A percentile compares a stretch with the other conserved stretches of the same genome.
Conservation (phyloP, 306 rosid species). For the Styphnolobium japonicum region DNA sequence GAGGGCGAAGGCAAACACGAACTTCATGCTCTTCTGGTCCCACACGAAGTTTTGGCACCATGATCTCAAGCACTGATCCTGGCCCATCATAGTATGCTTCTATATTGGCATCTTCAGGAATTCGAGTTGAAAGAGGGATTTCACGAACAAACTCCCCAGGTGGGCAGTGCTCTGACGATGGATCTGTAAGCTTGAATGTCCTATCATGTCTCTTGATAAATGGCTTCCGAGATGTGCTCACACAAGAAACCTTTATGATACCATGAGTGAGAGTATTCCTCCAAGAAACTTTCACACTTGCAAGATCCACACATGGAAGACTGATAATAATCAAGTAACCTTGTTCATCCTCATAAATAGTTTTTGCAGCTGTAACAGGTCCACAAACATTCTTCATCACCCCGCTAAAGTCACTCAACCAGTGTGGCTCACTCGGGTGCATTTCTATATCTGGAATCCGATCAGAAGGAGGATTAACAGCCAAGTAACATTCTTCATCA, state of each 20-base stretch:
- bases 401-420: constrained; percentile 54
- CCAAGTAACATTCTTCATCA: constrained; percentile 44
- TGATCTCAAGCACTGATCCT: constrained; percentile 59
- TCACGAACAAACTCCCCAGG: constrained; percentile 63
- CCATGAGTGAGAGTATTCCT: constrained; percentile 55
- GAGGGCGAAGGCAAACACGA: constrained; percentile 55
- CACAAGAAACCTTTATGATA: constrained; percentile 58
- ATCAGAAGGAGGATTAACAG: constrained; percentile 38
- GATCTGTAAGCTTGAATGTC: constrained; percentile 64
- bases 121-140: constrained; percentile 56
- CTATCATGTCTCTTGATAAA: constrained; percentile 56
- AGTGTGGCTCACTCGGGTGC: constrained; percentile 45
- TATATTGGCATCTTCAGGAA: constrained; percentile 62
- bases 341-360: constrained; percentile 57
- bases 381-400: constrained; percentile 53
- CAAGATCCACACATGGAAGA: constrained; percentile 59
- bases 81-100: constrained; percentile 65
- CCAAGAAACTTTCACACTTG: constrained; percentile 63
- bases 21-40: constrained; percentile 72
- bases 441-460: constrained; percentile 33
- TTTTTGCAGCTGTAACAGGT: constrained; percentile 60
- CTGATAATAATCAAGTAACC: constrained; percentile 59
- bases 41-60: constrained; percentile 51
- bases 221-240: constrained; percentile 52
- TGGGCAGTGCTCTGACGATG: constrained; percentile 60